These are phyloP conservation scores for Apiospora rasikravindrae DNA, from an alignment of 2,329 filamentous ascomycete genomes.

Conservation along the genomic window DNA sequence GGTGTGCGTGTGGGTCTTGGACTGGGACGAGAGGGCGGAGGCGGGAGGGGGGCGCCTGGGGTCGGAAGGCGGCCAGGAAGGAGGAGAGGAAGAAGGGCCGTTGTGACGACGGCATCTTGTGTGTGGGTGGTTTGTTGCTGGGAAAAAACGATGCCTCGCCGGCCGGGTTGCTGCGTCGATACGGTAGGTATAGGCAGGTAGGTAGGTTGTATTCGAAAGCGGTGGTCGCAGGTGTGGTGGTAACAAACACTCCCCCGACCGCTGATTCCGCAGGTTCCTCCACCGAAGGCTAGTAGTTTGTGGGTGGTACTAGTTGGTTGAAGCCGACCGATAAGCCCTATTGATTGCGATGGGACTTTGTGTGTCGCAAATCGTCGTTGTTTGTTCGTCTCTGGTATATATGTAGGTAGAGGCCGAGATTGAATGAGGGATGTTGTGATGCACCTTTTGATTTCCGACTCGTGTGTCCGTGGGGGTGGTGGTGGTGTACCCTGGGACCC, in stretches of 20 bases:
- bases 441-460: background rate
- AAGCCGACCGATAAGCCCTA: background rate
- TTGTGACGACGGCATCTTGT: constrained; percentile 39
- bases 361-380: background rate
- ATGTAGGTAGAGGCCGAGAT: background rate
- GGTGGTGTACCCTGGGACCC: constrained; percentile 1
- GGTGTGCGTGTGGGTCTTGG: constrained; percentile 34
- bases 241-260: background rate
- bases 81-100: constrained; percentile 42
- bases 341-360: background rate
- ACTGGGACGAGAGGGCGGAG: constrained; percentile 36
- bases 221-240: background rate
- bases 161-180: constrained; percentile 9
- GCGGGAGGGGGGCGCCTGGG: constrained; percentile 31
- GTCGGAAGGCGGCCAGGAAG: constrained; percentile 41
- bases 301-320: background rate
- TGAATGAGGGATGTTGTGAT: background rate
- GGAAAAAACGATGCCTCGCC: background rate
- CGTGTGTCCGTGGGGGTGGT: constrained; percentile 8
- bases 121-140: constrained; percentile 14
- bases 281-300: background rate
- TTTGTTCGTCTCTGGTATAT: background rate
- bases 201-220: background rate
- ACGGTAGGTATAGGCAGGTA: too few relatives aligned
- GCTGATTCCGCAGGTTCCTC: background rate